Evolutionary conservation across 2,329 filamentous ascomycete species (phyloP).

Genomic region (Scedosporium dehoogii): DNA sequence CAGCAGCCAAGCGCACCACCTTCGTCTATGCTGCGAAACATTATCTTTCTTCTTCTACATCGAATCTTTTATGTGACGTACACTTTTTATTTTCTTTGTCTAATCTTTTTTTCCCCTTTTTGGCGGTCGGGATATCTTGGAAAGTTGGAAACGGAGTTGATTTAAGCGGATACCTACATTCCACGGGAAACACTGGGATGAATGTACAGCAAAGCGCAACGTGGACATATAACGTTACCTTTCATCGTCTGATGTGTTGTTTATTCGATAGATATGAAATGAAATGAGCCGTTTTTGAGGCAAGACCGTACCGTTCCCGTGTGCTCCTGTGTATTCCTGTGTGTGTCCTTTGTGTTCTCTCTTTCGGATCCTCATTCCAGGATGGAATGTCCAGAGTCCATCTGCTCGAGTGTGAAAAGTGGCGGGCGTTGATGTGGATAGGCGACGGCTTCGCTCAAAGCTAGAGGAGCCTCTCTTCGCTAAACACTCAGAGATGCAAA

Average conservation of each 20-base stretch:
- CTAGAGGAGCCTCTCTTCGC: no score
- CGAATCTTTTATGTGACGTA: background rate
- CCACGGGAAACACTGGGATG: background rate
- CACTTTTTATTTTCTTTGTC: background rate
- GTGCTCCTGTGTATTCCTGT: background rate
- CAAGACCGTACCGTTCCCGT: background rate
- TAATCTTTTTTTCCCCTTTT: background rate
- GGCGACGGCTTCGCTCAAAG: no score
- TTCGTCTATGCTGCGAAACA: no score
- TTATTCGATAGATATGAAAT: slow-evolving; percentile 5
- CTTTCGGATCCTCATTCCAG: no score
- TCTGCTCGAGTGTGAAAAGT: no score
- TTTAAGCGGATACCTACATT: background rate
- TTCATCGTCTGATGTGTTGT: background rate
- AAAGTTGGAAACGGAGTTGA: slow-evolving; percentile 4
- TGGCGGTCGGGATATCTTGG: slow-evolving; percentile 2
- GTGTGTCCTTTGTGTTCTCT: background rate
- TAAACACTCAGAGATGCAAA: no score
- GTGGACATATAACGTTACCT: background rate
- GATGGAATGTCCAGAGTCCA: no score
- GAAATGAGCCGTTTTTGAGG: background rate
- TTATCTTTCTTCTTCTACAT: background rate
- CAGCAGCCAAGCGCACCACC: no score
- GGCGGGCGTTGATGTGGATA: no score
- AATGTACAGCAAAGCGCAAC: slow-evolving; percentile 1